These are phyloP conservation scores for Euphorbia peplus DNA, from an alignment of 345 rosid genomes.

Conservation along the genomic window DNA sequence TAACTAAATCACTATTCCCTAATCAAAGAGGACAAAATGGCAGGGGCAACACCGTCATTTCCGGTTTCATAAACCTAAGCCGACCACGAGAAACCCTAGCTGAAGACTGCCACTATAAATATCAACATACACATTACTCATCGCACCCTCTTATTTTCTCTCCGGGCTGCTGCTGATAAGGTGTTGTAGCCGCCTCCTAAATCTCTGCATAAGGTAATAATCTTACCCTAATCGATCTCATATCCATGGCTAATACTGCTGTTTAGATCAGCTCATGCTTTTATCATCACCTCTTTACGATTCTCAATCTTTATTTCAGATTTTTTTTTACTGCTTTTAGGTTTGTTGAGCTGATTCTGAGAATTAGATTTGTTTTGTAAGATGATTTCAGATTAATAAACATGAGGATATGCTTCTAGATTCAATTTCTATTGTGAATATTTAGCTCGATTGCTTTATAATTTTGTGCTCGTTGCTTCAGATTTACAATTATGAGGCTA, in stretches of 20 bases:
- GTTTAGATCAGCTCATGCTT: not conserved
- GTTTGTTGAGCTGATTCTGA: not conserved
- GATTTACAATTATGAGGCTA: too few species aligned
- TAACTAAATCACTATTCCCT: not conserved
- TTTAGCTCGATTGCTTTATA: not conserved
- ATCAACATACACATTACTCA: not conserved
- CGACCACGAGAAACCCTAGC: slow-evolving; percentile 1
- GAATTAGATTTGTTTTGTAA: not conserved
- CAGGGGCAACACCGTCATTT: not conserved
- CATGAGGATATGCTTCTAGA: not conserved
- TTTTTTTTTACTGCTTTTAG: not conserved
- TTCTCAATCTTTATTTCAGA: not conserved
- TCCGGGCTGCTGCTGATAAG: not conserved
- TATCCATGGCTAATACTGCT: not conserved
- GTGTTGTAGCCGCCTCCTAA: not conserved
- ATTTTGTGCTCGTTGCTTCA: too few species aligned
- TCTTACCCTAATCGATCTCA: not conserved
- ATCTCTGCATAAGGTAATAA: not conserved
- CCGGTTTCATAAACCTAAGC: not conserved
- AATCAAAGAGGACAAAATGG: not conserved
- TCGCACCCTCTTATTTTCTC: not conserved
- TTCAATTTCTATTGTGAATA: not conserved
- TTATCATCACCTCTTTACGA: not conserved
- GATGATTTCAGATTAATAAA: not conserved
- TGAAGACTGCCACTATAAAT: not conserved